Conservation (phyloP, 2,329 filamentous ascomycete species). For the Pestalotiopsis sp. region DNA sequence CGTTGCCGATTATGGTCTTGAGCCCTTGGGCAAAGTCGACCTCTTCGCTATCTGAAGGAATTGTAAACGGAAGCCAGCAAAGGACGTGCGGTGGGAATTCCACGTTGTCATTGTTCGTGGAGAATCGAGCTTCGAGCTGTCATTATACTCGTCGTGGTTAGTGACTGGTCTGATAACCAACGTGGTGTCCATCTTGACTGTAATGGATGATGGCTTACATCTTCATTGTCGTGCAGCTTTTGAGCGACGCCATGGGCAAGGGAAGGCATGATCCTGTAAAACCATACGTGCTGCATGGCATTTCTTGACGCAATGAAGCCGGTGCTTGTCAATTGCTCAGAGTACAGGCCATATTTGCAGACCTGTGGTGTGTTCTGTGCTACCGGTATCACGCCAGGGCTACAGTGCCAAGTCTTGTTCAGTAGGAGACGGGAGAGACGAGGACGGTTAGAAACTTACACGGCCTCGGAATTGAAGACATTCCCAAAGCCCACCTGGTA, state of each 20-base stretch:
- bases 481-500: constrained; percentile 28
- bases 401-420: not conserved
- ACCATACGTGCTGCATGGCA: constrained; percentile 30
- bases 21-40: constrained; percentile 51
- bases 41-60: constrained; percentile 29
- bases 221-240: constrained; percentile 17
- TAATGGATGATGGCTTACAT: constrained; percentile 9
- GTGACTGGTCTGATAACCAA: not conserved
- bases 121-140: constrained; percentile 36
- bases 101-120: constrained; percentile 41
- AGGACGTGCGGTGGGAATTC: constrained; percentile 42
- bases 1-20: constrained; percentile 51
- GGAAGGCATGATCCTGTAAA: constrained; percentile 33
- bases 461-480: constrained; percentile 24
- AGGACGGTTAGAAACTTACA: constrained; percentile 17
- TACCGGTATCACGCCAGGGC: constrained; percentile 15
- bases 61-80: constrained; percentile 42
- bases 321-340: constrained; percentile 33
- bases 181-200: not conserved
- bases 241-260: constrained; percentile 24
- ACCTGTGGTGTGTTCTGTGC: constrained; percentile 29
- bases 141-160: not conserved
- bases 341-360: constrained; percentile 30
- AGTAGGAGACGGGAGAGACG: not conserved
- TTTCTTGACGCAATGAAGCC: constrained; percentile 28